Base-by-base conservation (phyloP, 2,329 filamentous ascomycete genomes). In the Alternaria alternata region DNA sequence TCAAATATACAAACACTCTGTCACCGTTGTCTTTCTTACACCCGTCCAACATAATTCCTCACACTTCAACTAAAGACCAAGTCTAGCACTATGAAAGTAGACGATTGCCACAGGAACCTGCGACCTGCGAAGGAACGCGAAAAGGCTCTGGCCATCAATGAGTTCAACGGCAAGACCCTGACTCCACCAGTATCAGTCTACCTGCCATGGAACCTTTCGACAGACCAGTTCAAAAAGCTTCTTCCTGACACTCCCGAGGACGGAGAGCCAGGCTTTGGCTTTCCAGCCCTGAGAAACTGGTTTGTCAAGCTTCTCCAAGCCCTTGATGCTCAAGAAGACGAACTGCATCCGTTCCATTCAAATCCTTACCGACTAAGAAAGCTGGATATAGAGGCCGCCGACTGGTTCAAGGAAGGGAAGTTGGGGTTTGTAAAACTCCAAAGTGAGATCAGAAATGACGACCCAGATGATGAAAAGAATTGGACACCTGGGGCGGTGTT, bases 371-470 rank as follows among this genome's bases (percentile, higher is more conserved):
- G 78, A 16, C 79, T 88, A 2, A 80, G 80, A 32, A 75, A 76
- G 18, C 84, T 88, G 65, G 80, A 85, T 5, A 77, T 88, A 32
- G 85, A 88, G 67, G 74, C 83, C 3, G 81, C 83, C 18, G 85
- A 87, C 70, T 84, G 81, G 68, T 88, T 88, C 64, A 60, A 79
- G 14, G 58, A 64, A 32, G 57, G 61, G 5, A 79, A 82, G 7
- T 68, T 87, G 5, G 86, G 86, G 1, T 88, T 88, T 65, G 67
- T 88, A 51, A 88, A 88, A 65, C 66, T 88, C 28, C 82, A 83
- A 59, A 81, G 84, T 0, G 78, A 82, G 8, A 80, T 88, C n/a
- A 82, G 81, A 3, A 87, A 61, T 3, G 62, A 55, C 0, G 62
- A 61, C 22, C 54, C 60, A 8, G 61, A 62, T 3, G 32, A 9